phyloP scores from a whole-genome alignment of 2,329 filamentous ascomycete species.

The Neoscytalidium dimidiatum region DNA sequence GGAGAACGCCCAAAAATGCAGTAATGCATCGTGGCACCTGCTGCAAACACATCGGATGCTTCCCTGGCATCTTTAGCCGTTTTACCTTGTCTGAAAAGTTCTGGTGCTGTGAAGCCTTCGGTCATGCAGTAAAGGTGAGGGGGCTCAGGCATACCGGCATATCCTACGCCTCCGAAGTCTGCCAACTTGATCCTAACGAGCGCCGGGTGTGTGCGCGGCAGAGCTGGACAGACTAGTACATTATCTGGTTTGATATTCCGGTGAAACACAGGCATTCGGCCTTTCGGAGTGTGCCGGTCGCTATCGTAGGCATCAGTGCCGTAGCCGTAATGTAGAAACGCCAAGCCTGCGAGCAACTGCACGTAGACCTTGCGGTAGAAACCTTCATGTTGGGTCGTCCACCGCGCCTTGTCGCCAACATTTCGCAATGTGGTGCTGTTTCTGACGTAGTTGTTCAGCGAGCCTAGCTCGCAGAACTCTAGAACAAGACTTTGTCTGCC shows the following conservation, averaged over 20 bases:
- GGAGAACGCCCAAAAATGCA: not conserved
- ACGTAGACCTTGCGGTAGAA: not conserved
- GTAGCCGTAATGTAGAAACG: not conserved
- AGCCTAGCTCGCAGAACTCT: not conserved
- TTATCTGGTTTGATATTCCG: conserved; percentile 1
- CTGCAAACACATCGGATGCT: not conserved
- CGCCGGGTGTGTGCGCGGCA: not conserved
- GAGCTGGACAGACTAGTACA: not conserved
- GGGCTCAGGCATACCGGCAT: not conserved
- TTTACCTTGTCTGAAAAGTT: not conserved
- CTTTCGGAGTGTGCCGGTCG: not conserved
- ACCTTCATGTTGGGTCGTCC: not conserved
- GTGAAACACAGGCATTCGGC: not conserved
- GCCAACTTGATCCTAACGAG: not conserved
- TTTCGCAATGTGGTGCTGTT: not conserved
- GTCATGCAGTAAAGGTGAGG: not conserved
- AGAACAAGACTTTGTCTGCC: not conserved
- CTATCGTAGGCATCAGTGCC: not conserved
- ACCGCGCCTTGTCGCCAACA: not conserved
- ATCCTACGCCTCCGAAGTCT: not conserved
- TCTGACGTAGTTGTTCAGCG: not conserved
- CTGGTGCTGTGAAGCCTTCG: not conserved
- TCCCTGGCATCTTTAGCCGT: not conserved
- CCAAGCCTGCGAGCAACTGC: not conserved
- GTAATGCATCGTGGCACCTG: not conserved